These are phyloP conservation scores for Backusella macrospora DNA, from an alignment of 192 early-diverging fungal genomes.

Conservation along the genomic window DNA sequence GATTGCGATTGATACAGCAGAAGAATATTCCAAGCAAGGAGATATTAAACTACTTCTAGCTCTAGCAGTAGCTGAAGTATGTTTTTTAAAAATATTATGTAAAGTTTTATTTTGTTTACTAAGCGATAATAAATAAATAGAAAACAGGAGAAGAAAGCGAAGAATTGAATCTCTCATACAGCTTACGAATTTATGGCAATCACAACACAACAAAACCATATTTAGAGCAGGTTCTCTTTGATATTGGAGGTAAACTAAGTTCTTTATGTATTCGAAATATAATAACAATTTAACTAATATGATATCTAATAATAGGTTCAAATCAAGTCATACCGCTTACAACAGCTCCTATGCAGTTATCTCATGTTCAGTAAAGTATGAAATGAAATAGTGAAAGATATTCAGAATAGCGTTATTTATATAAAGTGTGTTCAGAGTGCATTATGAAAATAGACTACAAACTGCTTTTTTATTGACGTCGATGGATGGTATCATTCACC, in stretches of 20 bases:
- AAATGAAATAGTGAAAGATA: neutral
- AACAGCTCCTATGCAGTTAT: conserved; percentile 41
- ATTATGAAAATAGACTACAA: conserved; percentile 13
- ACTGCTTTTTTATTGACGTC: conserved; percentile 34
- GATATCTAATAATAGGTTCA: conserved; percentile 16
- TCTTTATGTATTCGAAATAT: neutral
- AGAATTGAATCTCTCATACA: conserved; percentile 20
- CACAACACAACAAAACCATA: conserved; percentile 18
- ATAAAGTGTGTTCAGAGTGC: conserved; percentile 10
- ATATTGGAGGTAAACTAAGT: conserved; percentile 21
- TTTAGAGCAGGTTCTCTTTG: conserved; percentile 34
- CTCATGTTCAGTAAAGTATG: conserved; percentile 33
- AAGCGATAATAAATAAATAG: neutral
- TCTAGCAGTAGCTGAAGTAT: conserved; percentile 32
- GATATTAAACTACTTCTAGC: conserved; percentile 25
- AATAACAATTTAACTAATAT: neutral
- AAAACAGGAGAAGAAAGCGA: conserved; percentile 27
- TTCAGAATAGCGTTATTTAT: neutral
- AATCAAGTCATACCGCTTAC: conserved; percentile 35
- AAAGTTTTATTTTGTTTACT: neutral
- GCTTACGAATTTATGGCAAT: conserved; percentile 37
- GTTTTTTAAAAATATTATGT: neutral
- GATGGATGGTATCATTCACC: conserved; percentile 39
- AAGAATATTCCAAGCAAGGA: conserved; percentile 23
- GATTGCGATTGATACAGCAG: conserved; percentile 36